These are phyloP conservation scores for Cladosporium cucumerinum DNA, from an alignment of 2,329 filamentous ascomycete species.

Conservation along the genomic window DNA sequence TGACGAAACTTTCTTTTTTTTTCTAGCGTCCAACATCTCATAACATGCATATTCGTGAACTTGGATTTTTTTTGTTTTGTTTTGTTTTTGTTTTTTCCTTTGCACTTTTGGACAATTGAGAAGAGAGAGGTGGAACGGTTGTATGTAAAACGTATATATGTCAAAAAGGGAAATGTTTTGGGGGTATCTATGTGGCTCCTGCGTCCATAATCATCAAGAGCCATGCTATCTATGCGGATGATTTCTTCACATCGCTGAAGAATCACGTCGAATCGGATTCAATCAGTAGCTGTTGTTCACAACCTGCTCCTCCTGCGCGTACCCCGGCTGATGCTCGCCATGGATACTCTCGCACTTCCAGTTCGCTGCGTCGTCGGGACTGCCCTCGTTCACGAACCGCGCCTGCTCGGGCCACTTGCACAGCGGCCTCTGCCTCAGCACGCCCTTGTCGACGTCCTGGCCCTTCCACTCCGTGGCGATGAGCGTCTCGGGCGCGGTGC, in stretches of 20 bases:
- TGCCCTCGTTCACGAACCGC: conserved; percentile 28
- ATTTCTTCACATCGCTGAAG: too few relatives aligned
- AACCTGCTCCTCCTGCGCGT: neutral
- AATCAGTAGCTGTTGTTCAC: neutral
- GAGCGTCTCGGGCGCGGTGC: conserved; percentile 35
- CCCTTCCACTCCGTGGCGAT: conserved; percentile 37
- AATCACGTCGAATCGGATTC: too few relatives aligned
- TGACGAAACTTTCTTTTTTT: neutral
- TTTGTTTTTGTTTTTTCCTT: too few relatives aligned
- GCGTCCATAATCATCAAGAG: neutral
- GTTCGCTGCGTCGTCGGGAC: conserved; percentile 29
- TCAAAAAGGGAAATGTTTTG: neutral
- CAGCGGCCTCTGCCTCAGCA: conserved; percentile 36
- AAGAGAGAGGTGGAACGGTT: neutral
- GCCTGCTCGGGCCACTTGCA: conserved; percentile 36
- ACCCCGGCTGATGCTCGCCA: neutral
- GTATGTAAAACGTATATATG: neutral
- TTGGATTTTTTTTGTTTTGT: too few relatives aligned
- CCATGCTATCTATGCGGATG: too few relatives aligned
- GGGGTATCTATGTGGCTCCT: neutral
- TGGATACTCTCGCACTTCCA: conserved; percentile 29
- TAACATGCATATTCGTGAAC: neutral
- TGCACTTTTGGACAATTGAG: neutral
- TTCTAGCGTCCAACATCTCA: neutral
- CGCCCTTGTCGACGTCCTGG: conserved; percentile 30